Base-by-base conservation (phyloP, 1,139 yeast genomes). In the Candida gigantensis region DNA sequence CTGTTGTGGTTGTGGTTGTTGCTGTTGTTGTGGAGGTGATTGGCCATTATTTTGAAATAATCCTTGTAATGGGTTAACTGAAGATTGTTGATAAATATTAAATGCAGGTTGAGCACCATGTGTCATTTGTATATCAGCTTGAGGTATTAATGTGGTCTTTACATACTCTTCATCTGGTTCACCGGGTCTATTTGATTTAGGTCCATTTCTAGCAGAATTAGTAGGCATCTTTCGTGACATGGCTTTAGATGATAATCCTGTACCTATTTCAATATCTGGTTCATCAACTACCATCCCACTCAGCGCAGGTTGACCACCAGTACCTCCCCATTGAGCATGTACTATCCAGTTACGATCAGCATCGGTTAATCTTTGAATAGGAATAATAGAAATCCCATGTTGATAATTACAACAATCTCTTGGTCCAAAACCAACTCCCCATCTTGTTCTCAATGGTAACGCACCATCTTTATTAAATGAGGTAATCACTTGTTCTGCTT, bases 401-500 rank as follows among this genome's bases (percentile, higher is more conserved):
- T 84, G 92, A 60, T 92, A 92, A 61, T 92, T 94, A 60, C 96
- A 88, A 67, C 97, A 90, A 58, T 92, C 97, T 69, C 98, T 81
- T 36, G 98, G 98, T 3, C 98, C 98, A 57, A 87, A 92, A 2
- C 98, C 98, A 46, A 92, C 97, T 49, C 97, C 98, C 98, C 98
- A 92, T 57, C 97, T 77, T 7, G 95, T 87, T 65, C 92, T 86
- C 56, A 79, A 77, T 34, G 74, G 81, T 49, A 68, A 75, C 9
- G 55, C 69, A 42, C 68, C 66, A 44, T 70, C 76, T 49, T 68
- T 68, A 53, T 69, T 70, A 73, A 81, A 62, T 51, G 77, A 52
- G 61, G 79, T 59, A 70, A 77, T 44, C 17, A 89, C 90, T 45
- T 73, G 77, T 56, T 88, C 96, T 16, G 98, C 98, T 59, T 90